These are phyloP conservation scores for Vanilla planifolia DNA, from an alignment of 106 monocot species.

Conservation along the genomic window DNA sequence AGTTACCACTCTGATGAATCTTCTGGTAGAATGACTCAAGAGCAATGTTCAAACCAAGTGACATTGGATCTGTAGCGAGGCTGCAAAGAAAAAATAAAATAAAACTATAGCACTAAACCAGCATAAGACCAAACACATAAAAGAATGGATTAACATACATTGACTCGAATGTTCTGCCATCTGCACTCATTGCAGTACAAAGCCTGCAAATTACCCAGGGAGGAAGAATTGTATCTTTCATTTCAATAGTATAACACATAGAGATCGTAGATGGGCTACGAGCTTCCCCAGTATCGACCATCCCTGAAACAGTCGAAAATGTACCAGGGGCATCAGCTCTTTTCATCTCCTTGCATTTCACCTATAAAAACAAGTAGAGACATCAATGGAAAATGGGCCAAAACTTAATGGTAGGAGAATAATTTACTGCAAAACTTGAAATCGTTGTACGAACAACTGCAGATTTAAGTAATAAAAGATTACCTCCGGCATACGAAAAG, in stretches of 20 bases:
- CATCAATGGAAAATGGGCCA: too few species aligned
- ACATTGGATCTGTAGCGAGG: slow-evolving; percentile 40
- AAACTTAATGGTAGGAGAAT: too few species aligned
- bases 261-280: slow-evolving; percentile 2
- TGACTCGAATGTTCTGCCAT: slow-evolving; percentile 49
- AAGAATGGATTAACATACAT: too few species aligned
- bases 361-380: too few species aligned
- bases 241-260: slow-evolving; percentile 75
- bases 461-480: too few species aligned
- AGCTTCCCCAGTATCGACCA: slow-evolving; percentile 7
- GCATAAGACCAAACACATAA: too few species aligned
- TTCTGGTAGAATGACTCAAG: slow-evolving; percentile 29
- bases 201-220: slow-evolving; percentile 73
- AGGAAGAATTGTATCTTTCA: slow-evolving; percentile 70
- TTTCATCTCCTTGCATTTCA: slow-evolving; percentile 83
- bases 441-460: too few species aligned
- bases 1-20: too few species aligned
- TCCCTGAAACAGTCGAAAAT: slow-evolving; percentile 23
- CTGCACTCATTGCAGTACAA: slow-evolving; percentile 65
- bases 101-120: too few species aligned
- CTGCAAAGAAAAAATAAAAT: slow-evolving; percentile 23
- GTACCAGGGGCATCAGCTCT: slow-evolving; percentile 41
- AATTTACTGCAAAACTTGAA: too few species aligned
- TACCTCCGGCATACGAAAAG: slow-evolving; percentile 68
- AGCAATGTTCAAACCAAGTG: slow-evolving; percentile 39